Conservation (phyloP, 495 filamentous ascomycete species). For the Daldinia caldariorum region DNA sequence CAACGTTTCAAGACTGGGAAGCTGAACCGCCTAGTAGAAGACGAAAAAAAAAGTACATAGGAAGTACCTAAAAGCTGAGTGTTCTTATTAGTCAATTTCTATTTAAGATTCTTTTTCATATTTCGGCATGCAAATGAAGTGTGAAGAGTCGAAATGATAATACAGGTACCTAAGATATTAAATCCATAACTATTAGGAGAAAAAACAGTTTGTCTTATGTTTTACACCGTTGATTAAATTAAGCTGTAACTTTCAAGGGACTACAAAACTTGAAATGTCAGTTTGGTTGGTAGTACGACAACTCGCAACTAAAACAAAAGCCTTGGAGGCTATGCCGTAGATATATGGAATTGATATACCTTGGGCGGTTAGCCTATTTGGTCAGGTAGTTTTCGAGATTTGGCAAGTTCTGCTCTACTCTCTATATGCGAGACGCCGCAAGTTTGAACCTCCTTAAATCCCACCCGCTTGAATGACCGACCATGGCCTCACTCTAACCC, state of each 20-base stretch:
- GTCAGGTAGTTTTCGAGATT: conserved; percentile 18
- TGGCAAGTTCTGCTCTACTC: conserved; percentile 17
- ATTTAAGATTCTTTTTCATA: not conserved
- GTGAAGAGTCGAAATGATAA: not conserved
- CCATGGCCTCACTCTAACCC: conserved; percentile 32
- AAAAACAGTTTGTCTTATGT: not conserved
- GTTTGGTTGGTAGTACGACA: not conserved
- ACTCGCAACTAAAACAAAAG: not conserved
- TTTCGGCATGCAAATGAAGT: not conserved
- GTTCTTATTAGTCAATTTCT: not conserved
- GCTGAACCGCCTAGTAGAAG: conserved; percentile 12
- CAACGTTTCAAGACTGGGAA: conserved; percentile 39
- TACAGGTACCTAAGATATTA: not conserved
- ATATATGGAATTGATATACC: conserved; percentile 4
- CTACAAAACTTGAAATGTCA: not conserved
- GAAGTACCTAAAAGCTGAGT: not conserved
- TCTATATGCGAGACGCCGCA: conserved; percentile 33
- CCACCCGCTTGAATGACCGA: conserved; percentile 27
- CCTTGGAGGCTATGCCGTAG: conserved; percentile 11
- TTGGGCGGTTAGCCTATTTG: conserved; percentile 18
- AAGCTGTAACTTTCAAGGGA: not conserved
- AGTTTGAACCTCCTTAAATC: conserved; percentile 37
- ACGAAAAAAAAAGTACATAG: too few species aligned
- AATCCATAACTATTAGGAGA: too few species aligned
- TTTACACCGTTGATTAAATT: not conserved